These are phyloP conservation scores for Puccinia hordei DNA, from an alignment of 1,284 basidiomycete genomes.

Conservation along the genomic window DNA sequence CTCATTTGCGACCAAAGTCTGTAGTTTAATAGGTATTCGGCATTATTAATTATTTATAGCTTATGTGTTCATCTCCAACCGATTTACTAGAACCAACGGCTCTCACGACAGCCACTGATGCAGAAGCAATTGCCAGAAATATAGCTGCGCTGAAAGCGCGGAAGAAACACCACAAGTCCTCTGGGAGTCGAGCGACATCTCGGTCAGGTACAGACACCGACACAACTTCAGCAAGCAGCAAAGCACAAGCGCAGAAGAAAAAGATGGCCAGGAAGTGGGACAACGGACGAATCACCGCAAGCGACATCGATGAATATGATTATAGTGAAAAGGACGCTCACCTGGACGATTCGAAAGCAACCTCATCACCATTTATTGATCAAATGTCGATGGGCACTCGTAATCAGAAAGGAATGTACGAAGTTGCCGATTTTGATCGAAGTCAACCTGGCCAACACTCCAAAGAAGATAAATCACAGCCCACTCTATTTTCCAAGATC, in stretches of 20 bases:
- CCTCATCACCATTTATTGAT: conserved; percentile 70
- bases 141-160: conserved; percentile 45
- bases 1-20: conserved; percentile 7
- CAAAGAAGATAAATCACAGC: conserved; percentile 45
- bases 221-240: neutral
- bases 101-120: conserved; percentile 32
- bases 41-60: neutral
- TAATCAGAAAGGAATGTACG: conserved; percentile 81
- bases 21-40: neutral
- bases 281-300: conserved; percentile 70
- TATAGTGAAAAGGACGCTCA: conserved; percentile 64
- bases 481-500: conserved; percentile 45
- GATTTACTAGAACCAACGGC: conserved; percentile 24
- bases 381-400: conserved; percentile 76
- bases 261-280: conserved; percentile 93
- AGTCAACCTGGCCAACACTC: conserved; percentile 51
- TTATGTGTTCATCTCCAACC: neutral
- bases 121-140: conserved; percentile 40
- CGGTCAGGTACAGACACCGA: conserved; percentile 46
- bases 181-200: conserved; percentile 28
- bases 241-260: conserved; percentile 61
- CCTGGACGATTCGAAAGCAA: conserved; percentile 62
- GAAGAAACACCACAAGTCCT: conserved; percentile 7
- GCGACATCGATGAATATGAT: conserved; percentile 86
- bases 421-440: conserved; percentile 90